Base-by-base conservation (phyloP, 164 flowering plant species). In the Macadamia tetraphylla region DNA sequence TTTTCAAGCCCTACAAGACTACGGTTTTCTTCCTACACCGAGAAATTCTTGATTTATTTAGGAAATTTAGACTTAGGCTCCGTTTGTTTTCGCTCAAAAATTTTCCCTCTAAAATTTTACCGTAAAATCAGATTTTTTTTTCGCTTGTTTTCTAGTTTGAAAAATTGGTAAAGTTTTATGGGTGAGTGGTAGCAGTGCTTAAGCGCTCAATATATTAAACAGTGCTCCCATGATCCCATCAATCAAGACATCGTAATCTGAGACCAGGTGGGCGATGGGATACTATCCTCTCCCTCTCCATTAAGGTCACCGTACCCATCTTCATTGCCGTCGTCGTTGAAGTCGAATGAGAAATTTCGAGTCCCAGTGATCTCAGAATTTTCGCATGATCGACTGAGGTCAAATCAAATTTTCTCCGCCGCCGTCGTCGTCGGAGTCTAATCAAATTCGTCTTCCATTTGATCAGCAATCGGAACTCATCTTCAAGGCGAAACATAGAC, bases 401-500 rank as follows among this genome's bases (percentile, higher is more conserved):
- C 87, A 64, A 80, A 75, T 23, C 23, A 23, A 23, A 23, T 23
- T 23, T 23, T 23, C 23, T 23, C 23, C 23, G 23, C 23, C 23
- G 23, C 23, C 23, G 23, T 23, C 23, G 23, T 23, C 23, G 23
- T 23, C 23, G 23, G 23, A 23, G 23, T 23, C 23, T 23, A 23
- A 23, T 23, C 23, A 23, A 23, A 23, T 23, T 23, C 11, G 78
- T 29, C 57, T 77, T 87, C 46, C 82, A 81, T 49, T 84, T 85
- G 74, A 86, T 83, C 57, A 92, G 65, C 14, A 77, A 56, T 18
- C 84, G 62, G 62, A 94, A 90, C 91, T 94, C 98, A 10, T 90
- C 91, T 73, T 83, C 87, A 1, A 94, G 68, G 1, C 92, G 85
- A 61, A 90, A 88, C 90, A 91, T 84, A 5, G 90, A 78, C 72